Conservation (phyloP, 352 stramenopile species). For the Peronospora belbahrii region DNA sequence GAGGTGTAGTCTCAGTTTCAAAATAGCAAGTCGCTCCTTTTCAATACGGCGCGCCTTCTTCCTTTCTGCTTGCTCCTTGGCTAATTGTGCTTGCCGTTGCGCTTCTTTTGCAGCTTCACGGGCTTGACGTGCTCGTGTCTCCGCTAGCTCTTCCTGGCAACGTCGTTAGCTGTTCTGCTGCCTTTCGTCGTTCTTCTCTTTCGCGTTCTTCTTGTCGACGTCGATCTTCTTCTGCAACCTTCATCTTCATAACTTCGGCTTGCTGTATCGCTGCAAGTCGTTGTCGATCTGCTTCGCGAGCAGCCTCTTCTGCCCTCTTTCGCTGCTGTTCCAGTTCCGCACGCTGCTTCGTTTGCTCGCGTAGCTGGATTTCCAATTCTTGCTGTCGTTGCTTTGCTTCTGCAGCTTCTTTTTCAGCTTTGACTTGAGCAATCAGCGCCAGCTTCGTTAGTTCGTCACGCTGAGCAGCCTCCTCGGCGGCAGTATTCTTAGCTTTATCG, state of each 20-base stretch:
- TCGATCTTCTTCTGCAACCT: conserved; percentile 38
- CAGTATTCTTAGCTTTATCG: conserved; percentile 35
- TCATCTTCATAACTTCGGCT: conserved; percentile 18
- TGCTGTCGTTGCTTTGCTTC: conserved; percentile 24
- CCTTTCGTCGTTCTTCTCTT: conserved; percentile 29
- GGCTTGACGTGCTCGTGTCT: conserved; percentile 30
- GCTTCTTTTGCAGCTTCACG: conserved; percentile 43
- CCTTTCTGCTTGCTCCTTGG: conserved; percentile 31
- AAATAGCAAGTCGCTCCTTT: conserved; percentile 42
- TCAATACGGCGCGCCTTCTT: conserved; percentile 26
- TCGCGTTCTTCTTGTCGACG: conserved; percentile 27
- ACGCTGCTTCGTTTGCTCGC: conserved; percentile 30
- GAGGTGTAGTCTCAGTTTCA: conserved; percentile 48
- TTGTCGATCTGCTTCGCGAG: conserved; percentile 25
- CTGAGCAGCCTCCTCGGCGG: conserved; percentile 18
- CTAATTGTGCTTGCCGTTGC: conserved; percentile 38
- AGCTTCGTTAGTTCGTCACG: conserved; percentile 15
- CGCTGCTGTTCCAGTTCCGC: conserved; percentile 44
- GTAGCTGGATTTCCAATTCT: conserved; percentile 26
- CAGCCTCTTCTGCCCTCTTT: conserved; percentile 31
- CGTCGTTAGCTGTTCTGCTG: conserved; percentile 33
- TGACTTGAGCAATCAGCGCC: conserved; percentile 20
- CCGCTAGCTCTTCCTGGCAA: conserved; percentile 36
- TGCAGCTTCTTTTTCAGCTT: conserved; percentile 32
- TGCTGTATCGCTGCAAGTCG: conserved; percentile 19